Base-by-base conservation (phyloP, 2,329 filamentous ascomycete species). In the Nemania bipapillata region DNA sequence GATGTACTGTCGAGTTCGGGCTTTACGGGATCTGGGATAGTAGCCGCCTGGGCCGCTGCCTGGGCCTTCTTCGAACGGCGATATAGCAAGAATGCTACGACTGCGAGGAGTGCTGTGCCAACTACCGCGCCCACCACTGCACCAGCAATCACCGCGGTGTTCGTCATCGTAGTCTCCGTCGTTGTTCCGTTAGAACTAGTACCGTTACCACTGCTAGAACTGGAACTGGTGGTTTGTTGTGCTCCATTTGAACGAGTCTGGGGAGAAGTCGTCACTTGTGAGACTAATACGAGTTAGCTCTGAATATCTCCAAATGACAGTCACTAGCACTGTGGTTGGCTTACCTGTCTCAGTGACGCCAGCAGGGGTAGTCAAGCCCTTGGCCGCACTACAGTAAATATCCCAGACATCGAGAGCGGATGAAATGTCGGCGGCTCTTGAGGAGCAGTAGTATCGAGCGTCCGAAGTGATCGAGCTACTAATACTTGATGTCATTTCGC, bases 301-400 rank as follows among this genome's bases (percentile, higher is more conserved):
- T 70, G 2, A 64, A 55, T 9, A 11, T 26, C n/a, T 61, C 15
- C 1, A 54, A 55, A 22, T 3, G 3, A 35, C 42, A 6, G 53
- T 32, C 9, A 11, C 30, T 9, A 55, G 69, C 3, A 69, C 49
- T 1, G 66, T 68, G 6, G 71, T 35, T 9, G 12, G 26, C 70
- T 17, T 70, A 75, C 78, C 60, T 57, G 84, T 83, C 17, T 82
- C 79, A 2, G 78, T 80, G 2, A 86, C 79, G 0, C 81, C 82
- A 0, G 79, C 78, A 4, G 83, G 78, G 0, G 73, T 78, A 0
- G 82, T 79, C 45, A 83, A 73, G 24, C 77, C 81, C 57, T 79
- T 79, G 0, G 83, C 86, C 3, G 85, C 86, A 63, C 81, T 84
- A 73, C 85, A 87, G 72, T 86, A 87, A 52, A 79, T 77, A 49